Conservation (phyloP, 495 filamentous ascomycete genomes). For the Talaromyces thailandensis region DNA sequence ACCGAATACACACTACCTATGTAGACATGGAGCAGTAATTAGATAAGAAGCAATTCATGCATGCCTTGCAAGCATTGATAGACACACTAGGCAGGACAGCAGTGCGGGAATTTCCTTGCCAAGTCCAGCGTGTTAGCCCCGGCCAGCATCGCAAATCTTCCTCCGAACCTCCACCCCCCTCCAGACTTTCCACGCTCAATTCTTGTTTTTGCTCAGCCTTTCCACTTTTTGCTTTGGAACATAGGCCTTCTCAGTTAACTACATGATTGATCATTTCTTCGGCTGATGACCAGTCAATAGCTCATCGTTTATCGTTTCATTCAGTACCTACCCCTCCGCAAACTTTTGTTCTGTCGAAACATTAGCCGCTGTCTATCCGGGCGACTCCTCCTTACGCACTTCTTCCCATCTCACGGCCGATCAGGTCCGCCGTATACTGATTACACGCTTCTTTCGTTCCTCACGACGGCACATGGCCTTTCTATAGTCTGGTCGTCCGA, state of each 20-base stretch:
- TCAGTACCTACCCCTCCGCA: neutral
- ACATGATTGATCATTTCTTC: neutral
- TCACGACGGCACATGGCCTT: neutral
- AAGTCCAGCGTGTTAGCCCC: neutral
- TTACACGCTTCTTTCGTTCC: neutral
- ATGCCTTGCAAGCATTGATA: neutral
- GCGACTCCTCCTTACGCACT: neutral
- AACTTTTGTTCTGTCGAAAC: neutral
- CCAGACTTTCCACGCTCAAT: slow-evolving; percentile 3
- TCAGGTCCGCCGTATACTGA: neutral
- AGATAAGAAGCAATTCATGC: neutral
- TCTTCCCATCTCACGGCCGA: neutral
- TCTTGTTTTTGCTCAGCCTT: slow-evolving; percentile 9
- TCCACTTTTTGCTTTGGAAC: neutral
- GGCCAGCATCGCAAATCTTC: neutral
- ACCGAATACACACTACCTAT: neutral
- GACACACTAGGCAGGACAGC: neutral
- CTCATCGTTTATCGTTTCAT: neutral
- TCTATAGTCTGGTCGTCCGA: neutral
- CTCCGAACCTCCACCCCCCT: slow-evolving; percentile 4
- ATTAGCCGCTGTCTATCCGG: neutral
- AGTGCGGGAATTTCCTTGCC: slow-evolving; percentile 6
- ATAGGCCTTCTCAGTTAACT: too few relatives aligned
- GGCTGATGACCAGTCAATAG: neutral
- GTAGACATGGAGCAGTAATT: neutral